phyloP scores from a whole-genome alignment of 2,329 filamentous ascomycete species.

The Lasiodiplodia hormozganensis region DNA sequence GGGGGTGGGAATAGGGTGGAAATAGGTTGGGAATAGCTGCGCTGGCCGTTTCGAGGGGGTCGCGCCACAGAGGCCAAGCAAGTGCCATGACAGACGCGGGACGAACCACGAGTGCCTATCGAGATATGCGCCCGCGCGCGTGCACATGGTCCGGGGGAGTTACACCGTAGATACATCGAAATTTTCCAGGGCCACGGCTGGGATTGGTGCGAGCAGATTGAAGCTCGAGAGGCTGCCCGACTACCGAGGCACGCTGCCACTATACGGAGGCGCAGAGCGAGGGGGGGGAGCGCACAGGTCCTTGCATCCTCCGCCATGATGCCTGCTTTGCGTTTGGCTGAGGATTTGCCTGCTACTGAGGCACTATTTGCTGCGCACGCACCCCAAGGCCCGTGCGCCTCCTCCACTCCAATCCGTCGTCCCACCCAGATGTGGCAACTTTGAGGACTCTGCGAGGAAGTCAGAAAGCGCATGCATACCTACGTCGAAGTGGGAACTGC shows the following conservation, averaged over 20 bases:
- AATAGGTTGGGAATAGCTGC: neutral
- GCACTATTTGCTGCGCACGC: neutral
- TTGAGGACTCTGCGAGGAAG: neutral
- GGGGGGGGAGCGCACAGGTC: conserved; percentile 5
- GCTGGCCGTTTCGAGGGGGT: neutral
- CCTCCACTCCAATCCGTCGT: neutral
- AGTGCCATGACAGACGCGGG: neutral
- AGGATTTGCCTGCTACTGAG: neutral
- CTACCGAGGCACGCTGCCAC: neutral
- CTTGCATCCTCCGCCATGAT: neutral
- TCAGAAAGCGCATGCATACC: neutral
- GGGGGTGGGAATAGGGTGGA: neutral
- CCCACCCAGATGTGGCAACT: neutral
- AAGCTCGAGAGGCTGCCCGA: neutral
- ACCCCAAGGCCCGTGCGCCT: neutral
- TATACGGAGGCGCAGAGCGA: neutral
- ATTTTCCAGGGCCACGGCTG: neutral
- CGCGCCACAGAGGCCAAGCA: neutral
- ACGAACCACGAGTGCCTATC: conserved; percentile 22
- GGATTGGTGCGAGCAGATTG: neutral
- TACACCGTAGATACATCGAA: conserved; percentile 27
- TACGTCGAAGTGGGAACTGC: neutral
- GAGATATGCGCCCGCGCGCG: conserved; percentile 17
- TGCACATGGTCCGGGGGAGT: conserved; percentile 7
- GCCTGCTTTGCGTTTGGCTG: neutral